Base-by-base conservation (phyloP, 768 basidiomycete genomes). In the Tylopilus subfusipes region DNA sequence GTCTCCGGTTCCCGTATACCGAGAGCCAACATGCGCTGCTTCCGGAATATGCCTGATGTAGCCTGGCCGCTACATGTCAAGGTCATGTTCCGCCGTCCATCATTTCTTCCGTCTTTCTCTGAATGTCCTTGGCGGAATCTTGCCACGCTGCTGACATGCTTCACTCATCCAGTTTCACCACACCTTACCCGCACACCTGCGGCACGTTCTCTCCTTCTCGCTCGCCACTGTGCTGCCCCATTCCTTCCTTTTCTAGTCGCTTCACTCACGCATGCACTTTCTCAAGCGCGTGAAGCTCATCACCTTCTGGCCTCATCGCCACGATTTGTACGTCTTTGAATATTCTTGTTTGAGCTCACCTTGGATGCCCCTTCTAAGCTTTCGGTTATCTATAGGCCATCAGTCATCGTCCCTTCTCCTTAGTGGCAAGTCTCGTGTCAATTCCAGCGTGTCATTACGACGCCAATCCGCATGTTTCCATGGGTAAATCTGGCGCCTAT, bases 61-160 rank as follows among this genome's bases (percentile, higher is more conserved):
- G 57, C 59, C 48, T 56, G 56, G 45, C 54, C 42, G 47, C 53
- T 52, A 58, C 61, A 59, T 59, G 63, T 50, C 54, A 52, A 43
- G 58, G 49, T 44, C 62, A 60, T 62, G 64, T 62, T 63, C 59
- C 63, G 57, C 52, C 61, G 74, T 56, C 71, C 69, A 74, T 58
- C 62, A 36, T 63, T 47, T 68, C 48, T 59, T 19, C 27, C 42
- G 70, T 77, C 76, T 76, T 79, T 79, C 75, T 78, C 74, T 73
- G 76, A 78, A 75, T 75, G 80, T 75, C 72, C 72, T 64, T 68
- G 68, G 59, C 60, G 57, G 50, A 53, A 60, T 59, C 52, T 72
- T 68, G 76, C 80, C 82, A 83, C 76, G 84, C 81, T 75, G 79
- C 73, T 73, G 76, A 75, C 86, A 83, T 82, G 85, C 80, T 75